Evolutionary conservation across 1,284 basidiomycete species (phyloP), one percentile per base, ranked within the genome.

Genomic region (Xanthoconium separans): DNA sequence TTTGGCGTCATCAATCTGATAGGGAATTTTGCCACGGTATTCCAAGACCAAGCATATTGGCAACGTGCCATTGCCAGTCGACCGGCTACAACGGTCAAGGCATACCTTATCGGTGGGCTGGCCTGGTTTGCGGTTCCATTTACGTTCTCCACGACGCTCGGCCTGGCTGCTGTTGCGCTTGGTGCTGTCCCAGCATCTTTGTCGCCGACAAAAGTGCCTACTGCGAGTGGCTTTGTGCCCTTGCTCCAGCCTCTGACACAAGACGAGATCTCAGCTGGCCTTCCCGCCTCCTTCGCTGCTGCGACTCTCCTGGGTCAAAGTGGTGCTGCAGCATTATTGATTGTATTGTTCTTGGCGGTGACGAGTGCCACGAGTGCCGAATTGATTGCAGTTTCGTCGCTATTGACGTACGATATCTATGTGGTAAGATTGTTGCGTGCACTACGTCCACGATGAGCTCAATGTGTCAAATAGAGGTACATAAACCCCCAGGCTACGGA

Each of bases 81-180:
- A 29, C 93, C 93, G 0, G 83, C 83, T 1, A 87, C 82, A n/a
- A 89, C 88, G 27, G 91, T 94, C 46, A 91, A 91, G 69, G 94
- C 91, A 0, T 97, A 94, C 73, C 74, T 96, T 10, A 78, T 93
- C 22, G 94, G 93, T 46, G 94, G 94, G n/a, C 69, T 95, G 3
- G 88, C 91, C 12, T 93, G 92, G 91, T 90, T 94, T 64, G 85
- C 89, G 1, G 91, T 92, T 54, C 91, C 92, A 0, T 90, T 93
- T 69, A 80, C 82, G 31, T 82, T 90, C 60, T 85, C 90, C 1
- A 92, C 88, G 0, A 92, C 90, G 1, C 80, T 96, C 22, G 92
- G 92, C 11, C 78, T 95, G 2, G 81, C 90, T 8, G 91, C 92
- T 3, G 87, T 91, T 9, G 92, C 91, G 1, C 78, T 95, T 11